Evolutionary conservation across 352 stramenopile genomes (phyloP), one percentile per base, ranked within the genome.

Genomic region (Phytophthora cactorum): DNA sequence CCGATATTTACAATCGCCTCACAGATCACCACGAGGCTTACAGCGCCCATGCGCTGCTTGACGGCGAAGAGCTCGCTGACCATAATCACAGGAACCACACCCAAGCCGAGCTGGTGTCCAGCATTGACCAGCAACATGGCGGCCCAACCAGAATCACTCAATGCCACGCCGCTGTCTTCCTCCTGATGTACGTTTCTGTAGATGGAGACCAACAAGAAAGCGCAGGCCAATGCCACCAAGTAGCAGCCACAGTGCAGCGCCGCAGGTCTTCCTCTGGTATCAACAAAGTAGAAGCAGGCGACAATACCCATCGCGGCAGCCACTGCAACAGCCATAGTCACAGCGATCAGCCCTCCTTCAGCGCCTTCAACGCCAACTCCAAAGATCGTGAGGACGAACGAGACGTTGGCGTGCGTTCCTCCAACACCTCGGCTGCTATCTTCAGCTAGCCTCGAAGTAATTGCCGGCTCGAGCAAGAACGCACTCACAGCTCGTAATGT

Each of bases 51-150:
- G 3, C 86, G 84, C 43, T 90, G 80, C 47, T 77, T 78, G 10
- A 82, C 86, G 3, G 84, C 78, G 62, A 95, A 95, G 4, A 95
- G 67, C 63, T 95, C 86, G 41, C 84, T 90, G 15, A 79, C 65
- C 22, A 90, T 54, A 29, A 95, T 75, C 22, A 88, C 44, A 1
- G 86, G 83, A 5, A 81, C 74, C 32, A 92, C 62, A 2, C 79
- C 84, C 5, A 93, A 68, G 3, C 86, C 84, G 25, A 93, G 76
- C 38, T 91, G 72, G 46, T 92, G 81, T 3, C 84, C 84, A 5
- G 81, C 84, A 29, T 81, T 82, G 47, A 88, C 77, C 12, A 95
- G 72, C 52, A 93, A 57, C 57, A 92, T 68, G 0, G 83, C 70
- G 4, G 87, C 87, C 47, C 80, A 88, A 5, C 82, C 81, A 14